Percentiles rank a stretch among this genome's conserved stretches.
phyloP scores from a whole-genome alignment of 1,284 basidiomycete genomes.

The Porogramme epimiltina region DNA sequence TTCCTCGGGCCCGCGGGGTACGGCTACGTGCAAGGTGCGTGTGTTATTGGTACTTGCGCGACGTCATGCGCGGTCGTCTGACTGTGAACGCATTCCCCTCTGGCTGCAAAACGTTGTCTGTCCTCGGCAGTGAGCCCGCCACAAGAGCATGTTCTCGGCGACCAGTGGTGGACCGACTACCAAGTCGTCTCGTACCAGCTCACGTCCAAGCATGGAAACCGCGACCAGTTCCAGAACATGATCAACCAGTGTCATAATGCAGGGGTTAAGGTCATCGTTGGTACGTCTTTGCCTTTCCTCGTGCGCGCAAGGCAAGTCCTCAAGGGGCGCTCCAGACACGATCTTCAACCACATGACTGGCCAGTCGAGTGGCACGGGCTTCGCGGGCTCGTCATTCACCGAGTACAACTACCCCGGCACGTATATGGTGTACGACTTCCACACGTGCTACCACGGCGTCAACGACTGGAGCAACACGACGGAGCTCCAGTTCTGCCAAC shows the following conservation, averaged over 20 bases:
- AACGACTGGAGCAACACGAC: slow-evolving; percentile 51
- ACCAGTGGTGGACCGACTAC: slow-evolving; percentile 72
- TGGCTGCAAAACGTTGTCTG: background rate
- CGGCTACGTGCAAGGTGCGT: slow-evolving; percentile 64
- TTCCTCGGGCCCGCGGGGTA: slow-evolving; percentile 70
- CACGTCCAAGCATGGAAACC: slow-evolving; percentile 59
- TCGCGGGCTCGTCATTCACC: slow-evolving; percentile 51
- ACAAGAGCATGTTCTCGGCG: slow-evolving; percentile 48
- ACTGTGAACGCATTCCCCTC: background rate
- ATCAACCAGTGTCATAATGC: slow-evolving; percentile 57
- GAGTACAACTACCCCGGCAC: slow-evolving; percentile 62
- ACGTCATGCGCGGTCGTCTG: too few species aligned
- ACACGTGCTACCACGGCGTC: slow-evolving; percentile 64
- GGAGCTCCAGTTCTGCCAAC: slow-evolving; percentile 64
- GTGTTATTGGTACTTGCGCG: background rate
- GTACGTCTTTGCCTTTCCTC: slow-evolving; percentile 29
- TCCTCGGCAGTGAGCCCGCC: slow-evolving; percentile 46
- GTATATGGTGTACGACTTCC: slow-evolving; percentile 59
- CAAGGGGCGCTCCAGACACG: slow-evolving; percentile 43
- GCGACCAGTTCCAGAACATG: slow-evolving; percentile 58
- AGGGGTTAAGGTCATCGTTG: slow-evolving; percentile 61
- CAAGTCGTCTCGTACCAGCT: slow-evolving; percentile 66
- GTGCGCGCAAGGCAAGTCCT: background rate
- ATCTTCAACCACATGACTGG: slow-evolving; percentile 70
- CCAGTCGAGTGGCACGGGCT: slow-evolving; percentile 46